phyloP scores from a whole-genome alignment of 2,329 filamentous ascomycete species.

The Sphaerostilbella broomeana region DNA sequence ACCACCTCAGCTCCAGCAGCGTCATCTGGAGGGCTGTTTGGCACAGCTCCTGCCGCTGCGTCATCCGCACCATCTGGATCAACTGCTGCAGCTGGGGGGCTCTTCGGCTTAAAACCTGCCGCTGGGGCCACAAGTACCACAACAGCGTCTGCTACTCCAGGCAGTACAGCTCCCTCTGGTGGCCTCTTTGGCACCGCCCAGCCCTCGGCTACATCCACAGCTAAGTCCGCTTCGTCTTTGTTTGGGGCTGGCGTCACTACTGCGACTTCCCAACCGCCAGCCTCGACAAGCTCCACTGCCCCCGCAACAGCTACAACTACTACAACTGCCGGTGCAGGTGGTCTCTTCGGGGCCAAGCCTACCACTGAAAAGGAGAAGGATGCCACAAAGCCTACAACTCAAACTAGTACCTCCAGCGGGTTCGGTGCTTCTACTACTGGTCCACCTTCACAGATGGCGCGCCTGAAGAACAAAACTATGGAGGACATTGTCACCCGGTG shows the following conservation, averaged over 20 bases:
- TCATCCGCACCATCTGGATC: constrained; percentile 14
- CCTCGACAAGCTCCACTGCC: constrained; percentile 16
- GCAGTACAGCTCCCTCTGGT: constrained; percentile 20
- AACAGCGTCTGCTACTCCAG: constrained; percentile 20
- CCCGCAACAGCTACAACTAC: constrained; percentile 25
- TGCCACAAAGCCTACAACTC: constrained; percentile 23
- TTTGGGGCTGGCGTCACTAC: constrained; percentile 20
- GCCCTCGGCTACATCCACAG: constrained; percentile 16
- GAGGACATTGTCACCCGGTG: constrained; percentile 97
- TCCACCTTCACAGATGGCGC: constrained; percentile 75
- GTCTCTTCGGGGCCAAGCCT: constrained; percentile 30
- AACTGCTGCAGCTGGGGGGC: constrained; percentile 20
- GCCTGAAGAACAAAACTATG: constrained; percentile 97
- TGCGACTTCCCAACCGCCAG: constrained; percentile 16
- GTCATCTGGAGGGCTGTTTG: constrained; percentile 31
- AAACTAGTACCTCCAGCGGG: constrained; percentile 28
- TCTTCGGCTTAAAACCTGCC: constrained; percentile 30
- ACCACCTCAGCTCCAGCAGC: constrained; percentile 27
- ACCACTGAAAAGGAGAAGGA: constrained; percentile 24
- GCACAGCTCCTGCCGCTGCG: constrained; percentile 23
- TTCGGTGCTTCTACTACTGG: constrained; percentile 72
- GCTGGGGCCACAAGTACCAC: constrained; percentile 25
- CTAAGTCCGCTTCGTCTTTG: constrained; percentile 20
- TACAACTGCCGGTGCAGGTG: constrained; percentile 25
- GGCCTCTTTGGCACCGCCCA: constrained; percentile 21